A percentile compares a stretch with the other conserved stretches of the same genome.
Conservation (phyloP, 2,329 filamentous ascomycete species). For the Plenodomus biglobosus region DNA sequence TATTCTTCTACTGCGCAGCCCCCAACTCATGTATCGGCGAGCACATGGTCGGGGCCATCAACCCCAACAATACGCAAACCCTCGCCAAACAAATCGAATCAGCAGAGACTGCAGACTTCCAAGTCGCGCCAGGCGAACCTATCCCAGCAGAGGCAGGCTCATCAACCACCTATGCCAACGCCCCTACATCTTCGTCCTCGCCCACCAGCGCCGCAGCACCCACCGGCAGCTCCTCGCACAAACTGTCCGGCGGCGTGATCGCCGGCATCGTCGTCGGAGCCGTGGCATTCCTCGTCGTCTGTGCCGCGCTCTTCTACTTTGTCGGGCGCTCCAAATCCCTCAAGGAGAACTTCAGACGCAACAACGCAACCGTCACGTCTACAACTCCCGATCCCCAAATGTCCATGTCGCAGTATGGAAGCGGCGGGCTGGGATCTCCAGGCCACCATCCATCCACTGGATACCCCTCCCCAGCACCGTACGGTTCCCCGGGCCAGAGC, state of each 20-base stretch:
- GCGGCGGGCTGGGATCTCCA: slow-evolving; percentile 9
- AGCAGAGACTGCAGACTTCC: too few species aligned
- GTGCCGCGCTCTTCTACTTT: slow-evolving; percentile 65
- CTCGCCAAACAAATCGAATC: too few species aligned
- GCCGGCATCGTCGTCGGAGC: slow-evolving; percentile 64
- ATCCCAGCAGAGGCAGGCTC: slow-evolving; percentile 43
- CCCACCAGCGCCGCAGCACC: neutral
- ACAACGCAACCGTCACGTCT: slow-evolving; percentile 4
- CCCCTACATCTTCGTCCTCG: slow-evolving; percentile 6
- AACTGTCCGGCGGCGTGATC: slow-evolving; percentile 46
- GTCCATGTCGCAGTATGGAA: slow-evolving; percentile 3
- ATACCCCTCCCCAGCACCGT: neutral
- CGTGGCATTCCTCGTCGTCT: slow-evolving; percentile 60
- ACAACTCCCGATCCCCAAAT: slow-evolving; percentile 4
- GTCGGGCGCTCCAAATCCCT: slow-evolving; percentile 54
- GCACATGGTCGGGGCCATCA: slow-evolving; percentile 76
- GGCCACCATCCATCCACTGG: slow-evolving; percentile 1
- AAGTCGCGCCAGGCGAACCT: slow-evolving; percentile 45
- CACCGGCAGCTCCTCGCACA: slow-evolving; percentile 4
- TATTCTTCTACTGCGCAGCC: slow-evolving; percentile 54
- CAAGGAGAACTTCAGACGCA: slow-evolving; percentile 24
- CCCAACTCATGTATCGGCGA: slow-evolving; percentile 64
- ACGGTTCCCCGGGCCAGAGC: slow-evolving; percentile 7
- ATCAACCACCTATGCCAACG: slow-evolving; percentile 4
- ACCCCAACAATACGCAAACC: slow-evolving; percentile 52